Evolutionary conservation across 2,329 filamentous ascomycete species (phyloP), one percentile per base, ranked within the genome.

Genomic region (Aotearoamyces nothofagi): DNA sequence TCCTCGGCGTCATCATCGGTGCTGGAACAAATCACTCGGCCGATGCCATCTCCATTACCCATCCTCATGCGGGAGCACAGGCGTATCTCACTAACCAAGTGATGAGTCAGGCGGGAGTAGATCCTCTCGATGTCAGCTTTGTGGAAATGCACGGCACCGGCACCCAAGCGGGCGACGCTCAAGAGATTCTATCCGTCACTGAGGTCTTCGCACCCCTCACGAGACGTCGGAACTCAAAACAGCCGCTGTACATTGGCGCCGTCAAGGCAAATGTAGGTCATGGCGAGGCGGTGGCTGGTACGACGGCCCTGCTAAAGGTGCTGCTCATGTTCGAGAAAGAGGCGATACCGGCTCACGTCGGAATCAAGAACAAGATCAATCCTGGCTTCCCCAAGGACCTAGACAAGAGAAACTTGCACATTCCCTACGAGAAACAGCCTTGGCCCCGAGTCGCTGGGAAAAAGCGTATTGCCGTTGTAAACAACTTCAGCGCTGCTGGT

Each of bases 131-230:
- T 37, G 66, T 92, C 27, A 73, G 73, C 51, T 92, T 87, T 44
- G 74, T 92, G 6, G 83, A 92, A 53, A 83, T 90, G 74, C 82
- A 92, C 50, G 83, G 80, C 9, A 92, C 83, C 3, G 83, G 83
- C 17, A 92, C 81, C 0, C 80, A 90, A 50, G 81, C 78, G 17
- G 83, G 80, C 35, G 83, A 92, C 45, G 74, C 72, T 5, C 78
- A 72, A 4, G 84, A 93, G 50, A 86, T 87, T 76, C 61, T 70
- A 1, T 83, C 77, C 0, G 78, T 92, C 27, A 70, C 73, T 22
- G 64, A 69, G 27, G 58, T 66, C 12, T 78, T 77, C 40, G 69
- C 69, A 23, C 66, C 66, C 13, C 55, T 58, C 30, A 51, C 61
- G 38, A 54, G 57, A 23, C 57, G 46, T 34, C 57, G 69, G 28